These are phyloP conservation scores for Synchytrium microbalum DNA, from an alignment of 371 early-diverging fungal species.

Conservation along the genomic window DNA sequence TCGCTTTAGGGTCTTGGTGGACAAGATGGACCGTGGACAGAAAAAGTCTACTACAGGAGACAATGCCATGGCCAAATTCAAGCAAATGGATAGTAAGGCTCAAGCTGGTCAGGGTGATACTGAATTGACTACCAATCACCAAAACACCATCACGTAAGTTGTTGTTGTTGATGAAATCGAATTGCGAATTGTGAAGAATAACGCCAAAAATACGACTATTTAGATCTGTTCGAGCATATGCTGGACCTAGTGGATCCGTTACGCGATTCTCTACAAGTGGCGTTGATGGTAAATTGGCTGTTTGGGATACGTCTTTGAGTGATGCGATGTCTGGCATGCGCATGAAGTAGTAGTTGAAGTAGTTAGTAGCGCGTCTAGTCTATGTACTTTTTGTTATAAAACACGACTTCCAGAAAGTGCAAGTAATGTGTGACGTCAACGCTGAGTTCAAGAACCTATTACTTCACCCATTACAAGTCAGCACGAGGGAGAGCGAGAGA, in stretches of 20 bases:
- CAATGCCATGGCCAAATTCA: conserved; percentile 80
- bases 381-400: too few relatives aligned
- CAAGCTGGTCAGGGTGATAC: conserved; percentile 53
- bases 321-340: too few relatives aligned
- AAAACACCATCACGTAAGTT: conserved; percentile 88
- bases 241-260: conserved; percentile 49
- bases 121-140: conserved; percentile 73
- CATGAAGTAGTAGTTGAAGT: too few relatives aligned
- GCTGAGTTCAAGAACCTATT: too few relatives aligned
- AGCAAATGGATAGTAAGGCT: conserved; percentile 85
- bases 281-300: conserved; percentile 84
- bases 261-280: conserved; percentile 73
- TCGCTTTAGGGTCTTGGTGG: conserved; percentile 48
- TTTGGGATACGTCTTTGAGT: too few relatives aligned
- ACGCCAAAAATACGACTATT: too few relatives aligned
- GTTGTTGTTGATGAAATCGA: neutral
- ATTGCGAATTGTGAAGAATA: neutral
- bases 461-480: neutral
- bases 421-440: too few relatives aligned
- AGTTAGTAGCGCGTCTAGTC: too few relatives aligned
- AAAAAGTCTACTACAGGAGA: conserved; percentile 47
- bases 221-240: conserved; percentile 54
- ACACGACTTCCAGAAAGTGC: too few relatives aligned
- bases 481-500: neutral
- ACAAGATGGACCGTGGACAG: conserved; percentile 65